phyloP scores from a whole-genome alignment of 345 rosid species.

The Melaleuca quinquenervia region DNA sequence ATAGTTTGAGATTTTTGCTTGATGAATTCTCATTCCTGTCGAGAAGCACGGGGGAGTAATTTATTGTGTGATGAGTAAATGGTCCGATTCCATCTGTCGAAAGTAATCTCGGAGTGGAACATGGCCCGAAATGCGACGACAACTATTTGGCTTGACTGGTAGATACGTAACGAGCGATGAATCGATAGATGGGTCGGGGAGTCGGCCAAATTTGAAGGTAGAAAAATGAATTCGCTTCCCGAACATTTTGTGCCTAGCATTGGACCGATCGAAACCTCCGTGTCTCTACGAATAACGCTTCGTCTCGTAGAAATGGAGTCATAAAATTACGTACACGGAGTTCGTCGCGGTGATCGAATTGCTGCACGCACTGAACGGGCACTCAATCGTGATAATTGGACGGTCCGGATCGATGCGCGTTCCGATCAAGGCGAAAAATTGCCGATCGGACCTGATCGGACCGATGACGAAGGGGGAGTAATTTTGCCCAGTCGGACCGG shows the following conservation, averaged over 20 bases:
- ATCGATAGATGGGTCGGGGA: accelerated
- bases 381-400: accelerated
- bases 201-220: accelerated
- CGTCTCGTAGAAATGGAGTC: too few relatives aligned
- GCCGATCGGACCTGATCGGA: too few relatives aligned
- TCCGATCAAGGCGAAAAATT: too few relatives aligned
- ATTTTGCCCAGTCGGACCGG: not conserved
- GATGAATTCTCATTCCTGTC: not conserved
- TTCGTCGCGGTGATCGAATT: not conserved
- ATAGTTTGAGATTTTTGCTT: too few relatives aligned
- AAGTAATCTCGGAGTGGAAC: accelerated
- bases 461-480: too few relatives aligned
- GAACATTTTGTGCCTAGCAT: not conserved
- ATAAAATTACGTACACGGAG: not conserved
- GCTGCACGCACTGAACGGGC: not conserved
- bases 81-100: not conserved
- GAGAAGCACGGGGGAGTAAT: not conserved
- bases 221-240: not conserved
- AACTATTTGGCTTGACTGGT: not conserved
- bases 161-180: not conserved
- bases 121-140: not conserved
- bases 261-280: too few relatives aligned
- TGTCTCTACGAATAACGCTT: too few relatives aligned
- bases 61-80: not conserved
- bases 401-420: accelerated